A percentile compares a stretch with the other conserved stretches of the same genome.
These are phyloP conservation scores for Platanthera zijinensis DNA, from an alignment of 106 monocot genomes.

Conservation along the genomic window DNA sequence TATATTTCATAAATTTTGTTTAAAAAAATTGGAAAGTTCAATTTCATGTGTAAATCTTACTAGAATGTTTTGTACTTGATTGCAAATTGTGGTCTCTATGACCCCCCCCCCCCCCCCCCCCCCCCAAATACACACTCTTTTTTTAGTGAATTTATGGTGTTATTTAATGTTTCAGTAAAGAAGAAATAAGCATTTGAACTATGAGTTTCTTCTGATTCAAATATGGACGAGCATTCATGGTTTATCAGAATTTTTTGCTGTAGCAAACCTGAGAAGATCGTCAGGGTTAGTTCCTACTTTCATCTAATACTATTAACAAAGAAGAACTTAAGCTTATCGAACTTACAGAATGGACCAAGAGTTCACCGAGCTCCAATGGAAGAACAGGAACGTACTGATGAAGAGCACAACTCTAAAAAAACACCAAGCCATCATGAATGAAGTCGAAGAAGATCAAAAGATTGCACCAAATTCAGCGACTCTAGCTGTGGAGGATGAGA, in stretches of 20 bases:
- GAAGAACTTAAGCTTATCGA: background rate
- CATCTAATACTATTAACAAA: background rate
- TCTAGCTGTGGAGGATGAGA: conserved; percentile 30
- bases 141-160: background rate
- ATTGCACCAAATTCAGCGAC: background rate
- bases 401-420: conserved; percentile 47
- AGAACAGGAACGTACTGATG: conserved; percentile 52
- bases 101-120: too few relatives aligned
- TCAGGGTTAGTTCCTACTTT: conserved; percentile 2
- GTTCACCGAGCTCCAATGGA: conserved; percentile 63
- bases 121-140: background rate
- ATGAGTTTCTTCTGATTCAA: background rate
- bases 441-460: conserved; percentile 10
- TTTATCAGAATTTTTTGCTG: background rate
- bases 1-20: background rate
- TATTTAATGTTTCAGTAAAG: background rate
- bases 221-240: background rate
- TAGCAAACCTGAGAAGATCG: background rate
- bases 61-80: too few relatives aligned
- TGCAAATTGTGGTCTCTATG: background rate
- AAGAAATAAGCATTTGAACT: background rate
- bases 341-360: conserved; percentile 31
- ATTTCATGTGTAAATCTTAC: background rate
- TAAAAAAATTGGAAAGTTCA: background rate
- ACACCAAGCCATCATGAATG: background rate